Evolutionary conservation across 2,329 filamentous ascomycete species (phyloP), one percentile per base, ranked within the genome.

Genomic region (Ophiobolus disseminans): DNA sequence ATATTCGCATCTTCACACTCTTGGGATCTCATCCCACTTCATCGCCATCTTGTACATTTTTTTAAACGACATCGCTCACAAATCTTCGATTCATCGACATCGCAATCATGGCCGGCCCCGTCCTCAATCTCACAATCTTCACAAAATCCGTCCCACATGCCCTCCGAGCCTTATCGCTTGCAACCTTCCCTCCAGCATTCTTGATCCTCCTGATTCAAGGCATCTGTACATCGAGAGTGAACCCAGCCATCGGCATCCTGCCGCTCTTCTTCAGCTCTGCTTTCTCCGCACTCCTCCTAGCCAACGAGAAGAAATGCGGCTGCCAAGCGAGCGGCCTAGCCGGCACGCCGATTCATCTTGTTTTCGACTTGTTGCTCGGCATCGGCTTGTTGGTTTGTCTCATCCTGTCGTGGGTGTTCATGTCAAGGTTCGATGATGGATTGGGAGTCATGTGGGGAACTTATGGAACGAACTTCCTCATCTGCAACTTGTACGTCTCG

Each of bases 171-270:
- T 43, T 68, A 2, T 61, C 55, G 7, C 37, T 68, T 25, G 40
- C 55, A 4, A 55, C 50, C 13, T 68, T 68, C 43, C 47, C 55
- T 1, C 65, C 63, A 0, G 63, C 51, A 2, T 69, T 70, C 34
- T 7, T 65, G 37, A 35, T 70, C 10, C 56, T 70, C 2, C 54
- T 69, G 17, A 60, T 68, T 31, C 49, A 60, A 16, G 65, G 65
- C 34, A 57, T 69, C 16, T n/a, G 38, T 3, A 51, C 58, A 2
- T 4, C 34, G 2, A 16, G 46, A 9, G 63, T 66, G 1, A 65
- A 68, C 22, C 67, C 67, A 2, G 63, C 66, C 8, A 66, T 69
- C 35, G 59, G 61, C 5, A 53, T 70, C 21, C 23, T 70, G 0
- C 67, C 67, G 0, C 54, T 70, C 4, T 65, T 65, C 46, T 57